Base-by-base conservation (phyloP, 2,329 filamentous ascomycete species). In the Macrophomina phaseolina region DNA sequence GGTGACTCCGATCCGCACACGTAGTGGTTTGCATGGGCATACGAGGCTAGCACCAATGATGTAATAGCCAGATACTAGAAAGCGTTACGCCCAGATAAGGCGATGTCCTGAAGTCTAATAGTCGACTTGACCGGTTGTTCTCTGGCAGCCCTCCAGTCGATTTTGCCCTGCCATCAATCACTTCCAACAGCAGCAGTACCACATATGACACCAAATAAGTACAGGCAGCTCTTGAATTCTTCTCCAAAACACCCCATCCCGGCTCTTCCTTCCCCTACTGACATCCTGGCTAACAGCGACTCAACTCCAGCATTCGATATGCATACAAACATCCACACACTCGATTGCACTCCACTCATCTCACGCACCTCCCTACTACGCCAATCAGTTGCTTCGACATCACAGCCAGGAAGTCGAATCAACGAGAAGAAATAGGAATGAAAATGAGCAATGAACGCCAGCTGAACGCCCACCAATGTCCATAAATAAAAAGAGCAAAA, bases 21-120 rank as follows among this genome's bases (percentile, higher is more conserved):
- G 8, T 28, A 51, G 18, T 51, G 18, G 23, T 51, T 4, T 3
- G 18, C 18, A 28, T 28, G 18, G 18, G 18, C 48, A 18, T 30
- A 51, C 18, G 4, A 28, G 34, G 32, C 42, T 32, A 58, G 53
- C 53, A 58, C 53, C 53, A 40, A 56, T 36, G n/a, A 38, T 28
- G 53, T 34, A 56, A 38, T 34, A 23, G 9, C 23, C n/a, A 42
- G 34, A 34, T 30, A 51, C 48, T 23, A 51, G 18, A 51, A 30
- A 12, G 48, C 23, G 12, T 14, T 30, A 32, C 30, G 18, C 48
- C 48, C 7, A 30, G 18, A 51, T 9, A 14, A 30, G 18, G 9
- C 23, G 18, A 30, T 4, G 9, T 7, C 14, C 8, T 2, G 14
- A 30, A 51, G 18, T 14, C 18, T 51, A 14, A 30, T 9, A n/a